A percentile compares a stretch with the other conserved stretches of the same genome.
Evolutionary conservation across 768 basidiomycete genomes (phyloP).

Genomic region (Albatrellus ellisii): DNA sequence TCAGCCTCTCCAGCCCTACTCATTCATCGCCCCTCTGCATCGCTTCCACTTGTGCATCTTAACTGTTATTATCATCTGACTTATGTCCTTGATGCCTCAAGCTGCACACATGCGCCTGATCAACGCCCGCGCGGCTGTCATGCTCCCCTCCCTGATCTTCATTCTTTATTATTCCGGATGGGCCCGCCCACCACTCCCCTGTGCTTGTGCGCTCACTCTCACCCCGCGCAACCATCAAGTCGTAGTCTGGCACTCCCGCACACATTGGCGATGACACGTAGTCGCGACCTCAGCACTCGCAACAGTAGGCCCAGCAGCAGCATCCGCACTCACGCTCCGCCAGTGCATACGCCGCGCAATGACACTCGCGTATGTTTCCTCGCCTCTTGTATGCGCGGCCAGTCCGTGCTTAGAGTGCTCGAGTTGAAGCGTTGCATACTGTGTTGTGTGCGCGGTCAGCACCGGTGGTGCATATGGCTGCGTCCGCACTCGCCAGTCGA

Average conservation of each 20-base stretch:
- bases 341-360: background rate
- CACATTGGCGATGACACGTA: background rate
- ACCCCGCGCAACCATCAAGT: too few relatives aligned
- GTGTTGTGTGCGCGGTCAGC: conserved; percentile 4
- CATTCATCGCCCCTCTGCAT: conserved; percentile 11
- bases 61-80: conserved; percentile 14
- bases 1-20: conserved; percentile 11
- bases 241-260: too few relatives aligned
- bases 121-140: conserved; percentile 23
- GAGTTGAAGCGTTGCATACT: conserved; percentile 10
- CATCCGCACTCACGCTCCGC: background rate
- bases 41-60: too few relatives aligned
- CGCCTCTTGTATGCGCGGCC: conserved; percentile 13
- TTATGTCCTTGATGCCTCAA: conserved; percentile 15
- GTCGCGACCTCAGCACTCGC: too few relatives aligned
- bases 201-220: too few relatives aligned
- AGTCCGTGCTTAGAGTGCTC: conserved; percentile 12
- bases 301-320: background rate
- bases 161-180: conserved; percentile 8
- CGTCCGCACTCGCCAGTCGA: conserved; percentile 15
- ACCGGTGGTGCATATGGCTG: background rate
- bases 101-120: conserved; percentile 27
- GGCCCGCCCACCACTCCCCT: conserved; percentile 6
- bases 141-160: conserved; percentile 14
- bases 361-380: conserved; percentile 7